These are phyloP conservation scores for Olyra latifolia DNA, from an alignment of 176 grass and related monocot genomes.

Conservation along the genomic window DNA sequence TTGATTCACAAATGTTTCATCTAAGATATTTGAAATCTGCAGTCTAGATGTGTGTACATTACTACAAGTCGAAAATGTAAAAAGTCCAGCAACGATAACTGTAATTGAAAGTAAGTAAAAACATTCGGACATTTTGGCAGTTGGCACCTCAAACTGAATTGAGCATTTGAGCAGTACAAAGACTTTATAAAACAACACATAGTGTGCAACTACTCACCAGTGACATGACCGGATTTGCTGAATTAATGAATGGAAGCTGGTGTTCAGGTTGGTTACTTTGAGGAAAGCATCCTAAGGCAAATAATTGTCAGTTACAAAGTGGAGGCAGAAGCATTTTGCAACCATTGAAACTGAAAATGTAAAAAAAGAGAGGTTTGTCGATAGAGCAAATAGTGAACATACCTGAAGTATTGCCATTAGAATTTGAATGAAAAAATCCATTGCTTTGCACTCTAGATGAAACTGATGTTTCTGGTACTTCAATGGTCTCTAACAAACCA, in stretches of 20 bases:
- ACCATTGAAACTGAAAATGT: conserved; percentile 15
- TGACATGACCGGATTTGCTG: conserved; percentile 94
- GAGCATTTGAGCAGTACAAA: conserved; percentile 1
- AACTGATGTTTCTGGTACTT: conserved; percentile 49
- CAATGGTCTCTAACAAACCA: conserved; percentile 70
- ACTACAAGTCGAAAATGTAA: neutral
- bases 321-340: conserved; percentile 14
- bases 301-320: conserved; percentile 37
- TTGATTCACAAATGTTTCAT: conserved; percentile 14
- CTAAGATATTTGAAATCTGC: conserved; percentile 1
- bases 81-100: neutral
- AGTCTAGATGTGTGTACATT: neutral
- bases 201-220: conserved; percentile 62
- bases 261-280: conserved; percentile 45
- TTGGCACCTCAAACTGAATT: conserved; percentile 24
- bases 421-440: conserved; percentile 47
- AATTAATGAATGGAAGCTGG: conserved; percentile 83
- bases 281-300: conserved; percentile 43
- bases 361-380: conserved; percentile 16
- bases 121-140: neutral
- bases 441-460: conserved; percentile 43
- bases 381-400: conserved; percentile 28
- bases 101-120: neutral
- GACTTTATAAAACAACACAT: conserved; percentile 8
- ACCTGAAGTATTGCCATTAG: conserved; percentile 71